Conservation (phyloP, 2,329 filamentous ascomycete species). For the Exophiala bonariae region DNA sequence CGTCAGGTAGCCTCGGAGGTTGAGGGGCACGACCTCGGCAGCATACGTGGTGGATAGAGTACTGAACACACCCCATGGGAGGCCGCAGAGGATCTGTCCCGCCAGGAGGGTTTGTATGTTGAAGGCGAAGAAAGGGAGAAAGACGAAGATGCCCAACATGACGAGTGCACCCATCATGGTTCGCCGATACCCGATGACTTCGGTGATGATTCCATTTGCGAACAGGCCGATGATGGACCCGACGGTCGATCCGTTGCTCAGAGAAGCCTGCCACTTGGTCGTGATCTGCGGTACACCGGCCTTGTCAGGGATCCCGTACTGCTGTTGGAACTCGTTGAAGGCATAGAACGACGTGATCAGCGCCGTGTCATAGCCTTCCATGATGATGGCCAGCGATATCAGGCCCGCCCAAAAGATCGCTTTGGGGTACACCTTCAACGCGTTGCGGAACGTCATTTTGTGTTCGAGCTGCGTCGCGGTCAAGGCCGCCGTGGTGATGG, state of each 20-base stretch:
- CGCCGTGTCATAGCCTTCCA: constrained; percentile 32
- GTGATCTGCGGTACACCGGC: constrained; percentile 35
- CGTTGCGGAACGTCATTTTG: constrained; percentile 16
- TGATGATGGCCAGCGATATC: constrained; percentile 25
- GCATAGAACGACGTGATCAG: constrained; percentile 57
- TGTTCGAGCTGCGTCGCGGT: constrained; percentile 13
- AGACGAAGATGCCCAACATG: constrained; percentile 38
- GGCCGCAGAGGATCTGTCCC: constrained; percentile 37
- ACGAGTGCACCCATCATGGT: constrained; percentile 61
- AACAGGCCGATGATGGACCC: constrained; percentile 64
- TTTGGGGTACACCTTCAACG: constrained; percentile 38
- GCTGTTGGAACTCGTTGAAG: constrained; percentile 41
- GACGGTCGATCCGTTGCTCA: constrained; percentile 1
- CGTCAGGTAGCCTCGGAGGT: constrained; percentile 31
- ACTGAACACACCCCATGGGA: constrained; percentile 57
- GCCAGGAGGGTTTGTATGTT: constrained; percentile 32
- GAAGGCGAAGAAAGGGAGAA: constrained; percentile 40
- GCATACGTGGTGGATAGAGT: constrained; percentile 31
- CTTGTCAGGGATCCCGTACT: constrained; percentile 19
- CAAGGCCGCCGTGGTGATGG: background rate
- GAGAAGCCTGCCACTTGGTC: constrained; percentile 9
- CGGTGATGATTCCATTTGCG: constrained; percentile 65
- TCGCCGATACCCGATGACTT: constrained; percentile 64
- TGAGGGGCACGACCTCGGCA: constrained; percentile 30
- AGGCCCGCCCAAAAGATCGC: constrained; percentile 27